These are phyloP conservation scores for Sherardia arvensis DNA, from an alignment of 257 asterid genomes.

Conservation along the genomic window DNA sequence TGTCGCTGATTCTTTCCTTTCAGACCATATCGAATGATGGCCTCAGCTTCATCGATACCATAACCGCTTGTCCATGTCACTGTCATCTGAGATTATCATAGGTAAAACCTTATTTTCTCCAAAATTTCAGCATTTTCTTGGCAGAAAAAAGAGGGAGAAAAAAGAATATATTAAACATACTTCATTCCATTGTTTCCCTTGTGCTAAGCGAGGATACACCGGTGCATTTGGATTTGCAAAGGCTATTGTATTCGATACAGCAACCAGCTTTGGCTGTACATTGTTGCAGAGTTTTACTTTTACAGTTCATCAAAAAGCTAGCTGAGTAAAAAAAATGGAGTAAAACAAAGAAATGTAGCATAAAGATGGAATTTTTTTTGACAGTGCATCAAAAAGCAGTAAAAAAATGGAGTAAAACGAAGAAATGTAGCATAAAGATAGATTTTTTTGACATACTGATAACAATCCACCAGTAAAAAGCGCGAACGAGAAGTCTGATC, in stretches of 20 bases:
- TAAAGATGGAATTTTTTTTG: not conserved
- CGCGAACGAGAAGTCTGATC: conserved; percentile 81
- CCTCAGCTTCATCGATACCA: conserved; percentile 44
- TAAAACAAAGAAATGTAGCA: not conserved
- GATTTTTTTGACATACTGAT: conserved; percentile 32
- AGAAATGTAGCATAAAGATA: not conserved
- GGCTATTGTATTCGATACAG: conserved; percentile 55
- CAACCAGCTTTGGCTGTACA: conserved; percentile 79
- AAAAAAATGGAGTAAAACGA: not conserved
- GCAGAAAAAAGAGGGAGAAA: not conserved
- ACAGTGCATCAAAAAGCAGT: not conserved
- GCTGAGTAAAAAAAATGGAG: not conserved
- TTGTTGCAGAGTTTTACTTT: not conserved
- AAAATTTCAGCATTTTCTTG: not conserved
- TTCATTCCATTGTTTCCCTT: conserved; percentile 87
- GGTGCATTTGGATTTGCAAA: conserved; percentile 86
- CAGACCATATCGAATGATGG: conserved; percentile 78
- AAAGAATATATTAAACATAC: conserved; percentile 35
- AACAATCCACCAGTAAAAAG: conserved; percentile 81
- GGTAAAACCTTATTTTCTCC: not conserved
- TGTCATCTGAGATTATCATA: conserved; percentile 53
- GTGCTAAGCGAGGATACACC: conserved; percentile 91
- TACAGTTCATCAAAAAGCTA: not conserved
- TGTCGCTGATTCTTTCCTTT: conserved; percentile 41
- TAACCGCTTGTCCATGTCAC: conserved; percentile 98